A percentile compares a stretch with the other conserved stretches of the same genome.
Evolutionary conservation across 139 green algal species (phyloP).

Genomic region (Chlorella sp.): DNA sequence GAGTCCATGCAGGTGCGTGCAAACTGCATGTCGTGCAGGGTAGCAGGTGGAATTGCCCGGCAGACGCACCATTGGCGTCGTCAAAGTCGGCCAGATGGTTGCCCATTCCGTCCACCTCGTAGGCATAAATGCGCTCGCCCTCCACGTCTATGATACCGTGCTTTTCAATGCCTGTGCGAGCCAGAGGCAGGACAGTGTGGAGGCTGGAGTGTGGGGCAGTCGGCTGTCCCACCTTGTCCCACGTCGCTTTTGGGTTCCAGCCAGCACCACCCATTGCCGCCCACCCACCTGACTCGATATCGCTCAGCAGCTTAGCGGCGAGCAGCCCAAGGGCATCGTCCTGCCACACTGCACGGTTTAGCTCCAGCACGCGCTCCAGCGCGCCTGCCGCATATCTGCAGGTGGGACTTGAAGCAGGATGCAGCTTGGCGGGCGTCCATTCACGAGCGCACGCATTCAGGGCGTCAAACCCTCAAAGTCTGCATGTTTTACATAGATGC

Average conservation of each 20-base stretch:
- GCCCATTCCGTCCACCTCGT: conserved; percentile 67
- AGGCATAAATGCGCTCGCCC: conserved; percentile 55
- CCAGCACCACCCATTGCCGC: too few species aligned
- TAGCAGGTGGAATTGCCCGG: background rate
- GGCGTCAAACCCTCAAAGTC: too few species aligned
- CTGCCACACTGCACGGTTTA: conserved; percentile 59
- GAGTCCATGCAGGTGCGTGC: background rate
- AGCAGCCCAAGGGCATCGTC: conserved; percentile 29
- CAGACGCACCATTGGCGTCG: conserved; percentile 33
- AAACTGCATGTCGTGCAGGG: background rate
- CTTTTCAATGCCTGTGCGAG: conserved; percentile 45
- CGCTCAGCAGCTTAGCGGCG: conserved; percentile 30
- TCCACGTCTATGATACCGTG: conserved; percentile 43
- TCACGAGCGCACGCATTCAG: too few species aligned
- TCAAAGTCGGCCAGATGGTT: conserved; percentile 51
- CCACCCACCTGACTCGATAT: conserved; percentile 42
- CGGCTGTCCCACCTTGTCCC: too few species aligned
- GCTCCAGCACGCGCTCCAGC: conserved; percentile 53
- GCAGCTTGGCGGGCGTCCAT: too few species aligned
- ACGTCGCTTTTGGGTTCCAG: too few species aligned
- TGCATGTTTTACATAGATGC: too few species aligned
- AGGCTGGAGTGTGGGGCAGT: too few species aligned
- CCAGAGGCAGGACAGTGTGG: too few species aligned
- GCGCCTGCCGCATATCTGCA: conserved; percentile 28
- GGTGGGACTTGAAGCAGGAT: too few species aligned